Evolutionary conservation across 148 eudicot genomes (phyloP).

Genomic region (Nepenthes gracilis): DNA sequence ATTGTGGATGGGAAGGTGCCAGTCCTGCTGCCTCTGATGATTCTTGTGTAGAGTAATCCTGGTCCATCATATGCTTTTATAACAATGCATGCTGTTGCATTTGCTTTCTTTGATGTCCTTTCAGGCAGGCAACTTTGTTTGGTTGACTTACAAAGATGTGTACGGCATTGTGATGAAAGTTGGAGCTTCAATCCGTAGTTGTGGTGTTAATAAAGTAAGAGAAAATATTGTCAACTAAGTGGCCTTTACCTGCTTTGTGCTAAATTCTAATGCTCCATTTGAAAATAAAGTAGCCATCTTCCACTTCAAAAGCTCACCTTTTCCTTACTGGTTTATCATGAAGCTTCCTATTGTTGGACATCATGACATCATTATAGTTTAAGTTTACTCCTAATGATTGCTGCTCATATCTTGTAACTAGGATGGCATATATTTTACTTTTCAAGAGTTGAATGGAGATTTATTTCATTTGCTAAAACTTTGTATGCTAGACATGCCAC

Average conservation of each 20-base stretch:
- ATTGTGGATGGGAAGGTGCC: conserved; percentile 51
- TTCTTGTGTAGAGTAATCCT: background rate
- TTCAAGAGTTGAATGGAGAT: too few relatives aligned
- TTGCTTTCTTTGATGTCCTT: background rate
- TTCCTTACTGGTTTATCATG: too few relatives aligned
- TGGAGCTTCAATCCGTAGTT: conserved; percentile 65
- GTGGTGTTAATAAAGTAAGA: conserved; percentile 56
- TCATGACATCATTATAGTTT: too few relatives aligned
- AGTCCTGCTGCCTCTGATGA: background rate
- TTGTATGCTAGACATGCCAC: too few relatives aligned
- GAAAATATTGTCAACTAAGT: background rate
- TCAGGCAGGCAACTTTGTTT: conserved; percentile 60
- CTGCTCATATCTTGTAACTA: too few relatives aligned
- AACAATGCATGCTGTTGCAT: background rate
- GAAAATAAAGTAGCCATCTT: background rate
- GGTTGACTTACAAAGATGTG: conserved; percentile 79
- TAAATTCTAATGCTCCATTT: background rate
- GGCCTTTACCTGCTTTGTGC: background rate
- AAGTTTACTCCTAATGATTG: too few relatives aligned
- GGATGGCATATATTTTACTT: too few relatives aligned
- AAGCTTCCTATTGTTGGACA: too few relatives aligned
- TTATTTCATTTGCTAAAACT: too few relatives aligned
- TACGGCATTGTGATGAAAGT: conserved; percentile 51
- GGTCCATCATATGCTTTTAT: background rate
- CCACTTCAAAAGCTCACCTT: too few relatives aligned